Conservation (phyloP, 2,329 filamentous ascomycete genomes). For the Gnomoniopsis sp. region DNA sequence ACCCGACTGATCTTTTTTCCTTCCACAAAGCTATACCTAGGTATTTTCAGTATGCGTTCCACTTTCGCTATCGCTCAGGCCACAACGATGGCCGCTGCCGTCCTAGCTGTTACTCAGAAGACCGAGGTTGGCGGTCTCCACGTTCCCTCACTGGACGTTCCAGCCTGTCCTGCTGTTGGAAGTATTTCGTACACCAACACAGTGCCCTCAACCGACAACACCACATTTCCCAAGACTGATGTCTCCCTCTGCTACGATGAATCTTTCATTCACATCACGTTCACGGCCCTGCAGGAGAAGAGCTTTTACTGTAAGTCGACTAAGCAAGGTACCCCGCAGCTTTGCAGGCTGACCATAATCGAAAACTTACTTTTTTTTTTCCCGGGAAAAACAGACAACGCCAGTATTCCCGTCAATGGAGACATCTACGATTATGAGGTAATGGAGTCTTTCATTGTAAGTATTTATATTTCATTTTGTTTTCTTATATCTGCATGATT, state of each 20-base stretch:
- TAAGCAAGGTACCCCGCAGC: constrained; percentile 20
- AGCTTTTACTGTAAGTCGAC: constrained; percentile 43
- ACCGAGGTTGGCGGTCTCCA: neutral
- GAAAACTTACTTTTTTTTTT: neutral
- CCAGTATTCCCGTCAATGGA: constrained; percentile 36
- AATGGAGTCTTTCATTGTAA: constrained; percentile 45
- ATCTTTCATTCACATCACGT: constrained; percentile 36
- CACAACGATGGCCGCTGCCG: neutral
- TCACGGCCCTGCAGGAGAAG: constrained; percentile 43
- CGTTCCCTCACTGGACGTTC: constrained; percentile 30
- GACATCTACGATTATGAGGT: constrained; percentile 48
- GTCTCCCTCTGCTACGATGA: constrained; percentile 46
- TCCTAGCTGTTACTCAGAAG: neutral
- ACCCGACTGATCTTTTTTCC: too few species aligned
- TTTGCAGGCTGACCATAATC: neutral
- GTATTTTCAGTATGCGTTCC: neutral
- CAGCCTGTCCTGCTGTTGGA: constrained; percentile 33
- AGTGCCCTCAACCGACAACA: constrained; percentile 33
- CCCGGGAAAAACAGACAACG: constrained; percentile 5
- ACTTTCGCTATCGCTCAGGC: neutral
- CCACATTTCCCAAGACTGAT: constrained; percentile 39
- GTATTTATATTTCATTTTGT: neutral
- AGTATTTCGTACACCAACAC: constrained; percentile 38
- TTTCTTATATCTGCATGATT: too few species aligned
- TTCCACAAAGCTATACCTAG: too few species aligned